Evolutionary conservation across 805 yeast species (phyloP).

Genomic region (Starmerella ratchasimensis): DNA sequence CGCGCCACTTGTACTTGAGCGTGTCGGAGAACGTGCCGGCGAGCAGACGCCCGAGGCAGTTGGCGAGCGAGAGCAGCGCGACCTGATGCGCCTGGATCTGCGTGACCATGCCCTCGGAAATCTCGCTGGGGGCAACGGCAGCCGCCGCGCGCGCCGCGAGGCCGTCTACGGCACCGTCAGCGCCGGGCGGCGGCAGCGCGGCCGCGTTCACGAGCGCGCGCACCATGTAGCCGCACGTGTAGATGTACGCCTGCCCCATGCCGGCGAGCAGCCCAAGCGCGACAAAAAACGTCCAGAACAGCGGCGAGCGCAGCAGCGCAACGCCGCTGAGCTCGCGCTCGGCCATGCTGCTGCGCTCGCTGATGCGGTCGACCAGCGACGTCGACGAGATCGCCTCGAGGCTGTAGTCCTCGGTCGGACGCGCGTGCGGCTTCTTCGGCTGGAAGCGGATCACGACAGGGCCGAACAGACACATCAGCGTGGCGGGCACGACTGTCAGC

Average conservation of each 20-base stretch:
- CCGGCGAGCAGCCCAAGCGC: slow-evolving; percentile 48
- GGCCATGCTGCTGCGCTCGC: slow-evolving; percentile 6
- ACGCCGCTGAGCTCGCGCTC: slow-evolving; percentile 13
- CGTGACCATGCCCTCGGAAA: slow-evolving; percentile 5
- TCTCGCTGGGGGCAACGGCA: neutral
- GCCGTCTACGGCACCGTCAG: slow-evolving; percentile 1
- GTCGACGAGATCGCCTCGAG: slow-evolving; percentile 6
- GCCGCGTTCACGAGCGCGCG: slow-evolving; percentile 29
- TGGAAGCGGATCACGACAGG: slow-evolving; percentile 16
- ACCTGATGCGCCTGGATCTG: slow-evolving; percentile 57
- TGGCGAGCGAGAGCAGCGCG: slow-evolving; percentile 51
- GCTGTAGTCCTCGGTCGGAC: slow-evolving; percentile 10
- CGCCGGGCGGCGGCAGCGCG: slow-evolving; percentile 29
- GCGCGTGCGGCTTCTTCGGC: slow-evolving; percentile 6
- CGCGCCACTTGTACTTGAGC: slow-evolving; percentile 34
- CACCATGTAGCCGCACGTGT: slow-evolving; percentile 59
- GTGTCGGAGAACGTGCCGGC: slow-evolving; percentile 55
- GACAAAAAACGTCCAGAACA: slow-evolving; percentile 40
- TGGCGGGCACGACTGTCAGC: slow-evolving; percentile 32
- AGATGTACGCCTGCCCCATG: slow-evolving; percentile 60
- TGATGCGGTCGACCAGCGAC: slow-evolving; percentile 12
- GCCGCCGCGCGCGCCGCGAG: slow-evolving; percentile 3
- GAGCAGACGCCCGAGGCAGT: slow-evolving; percentile 50
- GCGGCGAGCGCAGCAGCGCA: slow-evolving; percentile 21
- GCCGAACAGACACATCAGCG: slow-evolving; percentile 32